phyloP scores from a whole-genome alignment of 306 rosid species.

The Cucumis melo region DNA sequence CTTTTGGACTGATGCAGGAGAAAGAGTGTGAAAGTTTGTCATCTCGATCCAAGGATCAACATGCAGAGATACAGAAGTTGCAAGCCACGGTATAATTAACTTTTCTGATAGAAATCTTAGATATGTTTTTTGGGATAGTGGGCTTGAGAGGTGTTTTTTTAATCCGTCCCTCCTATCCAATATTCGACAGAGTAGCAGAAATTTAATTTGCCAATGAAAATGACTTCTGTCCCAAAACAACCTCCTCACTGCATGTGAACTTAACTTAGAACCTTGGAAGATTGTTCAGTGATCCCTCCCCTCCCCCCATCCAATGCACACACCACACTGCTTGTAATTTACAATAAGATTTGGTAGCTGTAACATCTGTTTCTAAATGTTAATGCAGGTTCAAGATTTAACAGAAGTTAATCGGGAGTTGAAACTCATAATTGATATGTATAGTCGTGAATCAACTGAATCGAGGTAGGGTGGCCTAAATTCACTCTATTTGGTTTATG shows the following conservation, averaged over 20 bases:
- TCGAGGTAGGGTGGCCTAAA: conserved; percentile 43
- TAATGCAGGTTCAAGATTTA: conserved; percentile 54
- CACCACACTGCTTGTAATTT: not conserved
- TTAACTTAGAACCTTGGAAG: too few relatives aligned
- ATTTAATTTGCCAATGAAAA: too few relatives aligned
- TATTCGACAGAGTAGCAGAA: too few relatives aligned
- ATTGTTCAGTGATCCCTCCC: too few relatives aligned
- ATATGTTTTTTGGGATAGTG: not conserved
- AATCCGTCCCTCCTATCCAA: too few relatives aligned
- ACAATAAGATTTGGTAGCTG: not conserved
- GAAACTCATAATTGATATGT: conserved; percentile 68
- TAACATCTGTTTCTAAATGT: not conserved
- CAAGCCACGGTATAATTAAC: conserved; percentile 44
- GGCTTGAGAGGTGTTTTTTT: not conserved
- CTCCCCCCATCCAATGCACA: too few relatives aligned
- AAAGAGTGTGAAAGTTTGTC: conserved; percentile 54
- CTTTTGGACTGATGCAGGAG: conserved; percentile 26
- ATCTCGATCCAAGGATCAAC: conserved; percentile 40
- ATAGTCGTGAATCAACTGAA: conserved; percentile 71
- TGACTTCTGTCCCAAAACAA: too few relatives aligned
- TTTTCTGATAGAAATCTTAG: not conserved
- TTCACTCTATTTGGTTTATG: conserved; percentile 10
- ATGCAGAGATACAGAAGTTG: conserved; percentile 51
- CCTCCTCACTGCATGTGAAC: too few relatives aligned
- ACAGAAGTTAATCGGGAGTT: conserved; percentile 43